Percentiles rank a stretch among this genome's conserved stretches.
Conservation (phyloP, 2,329 filamentous ascomycete species). For the Apiospora sp. region DNA sequence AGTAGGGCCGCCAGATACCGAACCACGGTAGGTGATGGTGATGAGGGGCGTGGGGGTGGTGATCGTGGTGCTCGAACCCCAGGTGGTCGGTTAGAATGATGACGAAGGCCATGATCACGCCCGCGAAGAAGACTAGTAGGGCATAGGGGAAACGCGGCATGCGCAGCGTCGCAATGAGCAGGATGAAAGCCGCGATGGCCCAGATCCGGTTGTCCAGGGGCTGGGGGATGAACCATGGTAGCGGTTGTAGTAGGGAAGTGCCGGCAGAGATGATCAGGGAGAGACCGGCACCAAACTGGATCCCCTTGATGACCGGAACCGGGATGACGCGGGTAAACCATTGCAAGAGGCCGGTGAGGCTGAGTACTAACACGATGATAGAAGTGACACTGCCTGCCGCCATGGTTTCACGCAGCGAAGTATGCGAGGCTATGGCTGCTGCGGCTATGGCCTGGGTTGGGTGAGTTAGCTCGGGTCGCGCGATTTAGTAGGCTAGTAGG, state of each 20-base stretch:
- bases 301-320: conserved; percentile 89
- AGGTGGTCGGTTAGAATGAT: conserved; percentile 43
- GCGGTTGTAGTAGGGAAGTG: conserved; percentile 68
- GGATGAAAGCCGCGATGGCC: conserved; percentile 76
- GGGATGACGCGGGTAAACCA: conserved; percentile 80
- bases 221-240: conserved; percentile 72
- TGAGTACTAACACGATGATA: conserved; percentile 76
- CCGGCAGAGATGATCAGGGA: conserved; percentile 83
- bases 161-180: conserved; percentile 72
- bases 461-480: not conserved
- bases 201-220: conserved; percentile 81
- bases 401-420: conserved; percentile 75
- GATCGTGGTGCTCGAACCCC: conserved; percentile 34
- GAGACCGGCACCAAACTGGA: conserved; percentile 90
- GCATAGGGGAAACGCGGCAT: conserved; percentile 79
- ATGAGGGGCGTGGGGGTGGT: conserved; percentile 31
- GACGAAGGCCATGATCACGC: conserved; percentile 69
- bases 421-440: conserved; percentile 77
- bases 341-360: conserved; percentile 78
- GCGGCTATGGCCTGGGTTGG: conserved; percentile 77
- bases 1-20: conserved; percentile 66
- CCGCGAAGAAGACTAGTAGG: conserved; percentile 73
- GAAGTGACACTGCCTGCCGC: conserved; percentile 85
- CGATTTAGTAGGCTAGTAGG: conserved; percentile 9
- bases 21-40: conserved; percentile 56